phyloP scores from a whole-genome alignment of 805 yeast genomes.

The Scheffersomyces stipitis region DNA sequence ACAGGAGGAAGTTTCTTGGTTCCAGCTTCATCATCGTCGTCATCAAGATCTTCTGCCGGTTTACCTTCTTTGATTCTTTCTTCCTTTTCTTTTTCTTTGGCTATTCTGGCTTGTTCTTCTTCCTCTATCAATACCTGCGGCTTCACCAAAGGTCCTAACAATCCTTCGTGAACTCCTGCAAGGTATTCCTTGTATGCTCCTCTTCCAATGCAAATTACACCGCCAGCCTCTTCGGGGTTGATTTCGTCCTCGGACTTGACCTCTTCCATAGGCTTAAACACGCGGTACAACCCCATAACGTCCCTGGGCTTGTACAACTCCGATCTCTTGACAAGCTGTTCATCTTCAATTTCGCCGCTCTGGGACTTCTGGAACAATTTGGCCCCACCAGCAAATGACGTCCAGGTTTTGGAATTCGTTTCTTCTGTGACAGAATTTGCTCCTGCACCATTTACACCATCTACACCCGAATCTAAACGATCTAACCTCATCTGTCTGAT shows the following conservation, averaged over 20 bases:
- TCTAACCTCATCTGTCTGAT: slow-evolving; percentile 67
- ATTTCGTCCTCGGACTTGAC: slow-evolving; percentile 48
- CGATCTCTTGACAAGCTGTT: slow-evolving; percentile 24
- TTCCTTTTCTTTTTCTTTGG: slow-evolving; percentile 11
- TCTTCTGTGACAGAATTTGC: slow-evolving; percentile 5
- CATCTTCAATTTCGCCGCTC: slow-evolving; percentile 31
- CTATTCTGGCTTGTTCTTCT: slow-evolving; percentile 11
- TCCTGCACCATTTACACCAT: no score
- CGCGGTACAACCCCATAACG: slow-evolving; percentile 57
- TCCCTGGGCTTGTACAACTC: slow-evolving; percentile 43
- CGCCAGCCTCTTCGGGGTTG: slow-evolving; percentile 62
- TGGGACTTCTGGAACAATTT: slow-evolving; percentile 7
- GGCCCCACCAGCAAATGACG: slow-evolving; percentile 1
- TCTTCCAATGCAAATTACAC: slow-evolving; percentile 88
- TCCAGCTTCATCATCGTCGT: slow-evolving; percentile 25
- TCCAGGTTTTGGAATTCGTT: slow-evolving; percentile 26
- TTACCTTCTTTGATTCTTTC: slow-evolving; percentile 13
- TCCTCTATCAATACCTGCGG: slow-evolving; percentile 32
- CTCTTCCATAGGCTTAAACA: slow-evolving; percentile 24
- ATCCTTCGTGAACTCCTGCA: slow-evolving; percentile 89
- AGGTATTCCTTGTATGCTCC: slow-evolving; percentile 95
- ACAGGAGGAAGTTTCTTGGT: slow-evolving; percentile 41
- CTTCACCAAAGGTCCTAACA: slow-evolving; percentile 79
- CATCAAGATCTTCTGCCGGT: slow-evolving; percentile 18
- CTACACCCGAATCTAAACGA: slow-evolving; percentile 2